These are phyloP conservation scores for Laetiporus sulphureus DNA, from an alignment of 1,284 basidiomycete genomes.

Conservation along the genomic window DNA sequence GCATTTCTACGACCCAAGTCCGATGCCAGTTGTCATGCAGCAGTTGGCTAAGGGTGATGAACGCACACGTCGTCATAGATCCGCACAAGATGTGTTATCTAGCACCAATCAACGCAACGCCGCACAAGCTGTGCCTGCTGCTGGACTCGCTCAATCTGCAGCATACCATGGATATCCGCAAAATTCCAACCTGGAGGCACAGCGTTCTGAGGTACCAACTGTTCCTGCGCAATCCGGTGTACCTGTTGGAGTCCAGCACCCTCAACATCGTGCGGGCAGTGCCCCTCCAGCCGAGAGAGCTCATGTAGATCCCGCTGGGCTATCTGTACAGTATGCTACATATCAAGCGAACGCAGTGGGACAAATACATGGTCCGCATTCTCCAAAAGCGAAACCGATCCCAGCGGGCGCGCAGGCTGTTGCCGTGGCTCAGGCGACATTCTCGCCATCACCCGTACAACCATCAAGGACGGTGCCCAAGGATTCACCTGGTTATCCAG, in stretches of 20 bases:
- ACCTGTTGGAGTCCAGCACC: background rate
- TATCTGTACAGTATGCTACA: slow-evolving; percentile 2
- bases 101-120: too few species aligned
- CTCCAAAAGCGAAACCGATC: slow-evolving; percentile 3
- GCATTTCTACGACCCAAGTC: background rate
- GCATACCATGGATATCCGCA: background rate
- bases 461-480: background rate
- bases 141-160: too few species aligned
- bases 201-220: background rate
- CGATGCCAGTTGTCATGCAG: background rate
- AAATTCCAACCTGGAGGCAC: background rate
- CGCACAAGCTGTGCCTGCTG: too few species aligned
- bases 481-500: background rate
- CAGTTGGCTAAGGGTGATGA: background rate
- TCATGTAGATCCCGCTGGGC: too few species aligned
- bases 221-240: background rate
- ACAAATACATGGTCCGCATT: slow-evolving; percentile 1
- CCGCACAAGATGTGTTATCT: background rate
- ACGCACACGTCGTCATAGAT: background rate
- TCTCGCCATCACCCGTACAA: slow-evolving; percentile 1
- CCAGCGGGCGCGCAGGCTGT: slow-evolving; percentile 1
- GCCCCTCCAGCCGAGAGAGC: too few species aligned
- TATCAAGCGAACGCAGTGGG: background rate
- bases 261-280: too few species aligned
- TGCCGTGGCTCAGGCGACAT: slow-evolving; percentile 6